Percentiles rank a stretch among this genome's conserved stretches.
Conservation (phyloP, 805 yeast genomes). For the Ogataea zsoltii region DNA sequence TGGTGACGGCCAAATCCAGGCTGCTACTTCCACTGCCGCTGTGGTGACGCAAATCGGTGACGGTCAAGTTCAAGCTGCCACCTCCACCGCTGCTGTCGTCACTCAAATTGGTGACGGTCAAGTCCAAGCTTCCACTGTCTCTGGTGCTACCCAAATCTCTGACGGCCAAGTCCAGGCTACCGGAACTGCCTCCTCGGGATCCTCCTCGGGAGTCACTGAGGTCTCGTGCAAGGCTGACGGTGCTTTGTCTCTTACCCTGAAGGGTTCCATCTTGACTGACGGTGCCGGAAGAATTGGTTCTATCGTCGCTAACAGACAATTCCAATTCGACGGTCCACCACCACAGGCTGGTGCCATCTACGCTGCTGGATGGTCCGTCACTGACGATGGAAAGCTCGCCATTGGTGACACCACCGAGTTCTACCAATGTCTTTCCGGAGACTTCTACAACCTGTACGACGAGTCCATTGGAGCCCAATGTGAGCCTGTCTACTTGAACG, state of each 20-base stretch:
- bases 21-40: conserved; percentile 36
- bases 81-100: conserved; percentile 37
- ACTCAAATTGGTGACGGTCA: conserved; percentile 51
- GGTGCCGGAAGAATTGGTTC: conserved; percentile 54
- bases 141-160: conserved; percentile 39
- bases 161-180: conserved; percentile 50
- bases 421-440: conserved; percentile 59
- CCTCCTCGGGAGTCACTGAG: conserved; percentile 18
- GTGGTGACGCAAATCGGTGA: conserved; percentile 39
- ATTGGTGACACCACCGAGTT: conserved; percentile 48
- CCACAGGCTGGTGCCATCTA: conserved; percentile 60
- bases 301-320: conserved; percentile 62
- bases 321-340: conserved; percentile 68
- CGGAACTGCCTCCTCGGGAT: conserved; percentile 15
- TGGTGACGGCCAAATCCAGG: conserved; percentile 28
- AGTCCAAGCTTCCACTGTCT: conserved; percentile 40
- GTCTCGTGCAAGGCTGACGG: conserved; percentile 38
- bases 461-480: conserved; percentile 48
- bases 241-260: conserved; percentile 46
- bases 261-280: conserved; percentile 46
- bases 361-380: conserved; percentile 53
- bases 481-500: conserved; percentile 42
- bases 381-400: conserved; percentile 47
- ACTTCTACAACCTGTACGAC: conserved; percentile 58
- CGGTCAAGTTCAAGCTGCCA: conserved; percentile 38